These are phyloP conservation scores for Gigaspora rosea DNA, from an alignment of 192 early-diverging fungal species.

Conservation along the genomic window DNA sequence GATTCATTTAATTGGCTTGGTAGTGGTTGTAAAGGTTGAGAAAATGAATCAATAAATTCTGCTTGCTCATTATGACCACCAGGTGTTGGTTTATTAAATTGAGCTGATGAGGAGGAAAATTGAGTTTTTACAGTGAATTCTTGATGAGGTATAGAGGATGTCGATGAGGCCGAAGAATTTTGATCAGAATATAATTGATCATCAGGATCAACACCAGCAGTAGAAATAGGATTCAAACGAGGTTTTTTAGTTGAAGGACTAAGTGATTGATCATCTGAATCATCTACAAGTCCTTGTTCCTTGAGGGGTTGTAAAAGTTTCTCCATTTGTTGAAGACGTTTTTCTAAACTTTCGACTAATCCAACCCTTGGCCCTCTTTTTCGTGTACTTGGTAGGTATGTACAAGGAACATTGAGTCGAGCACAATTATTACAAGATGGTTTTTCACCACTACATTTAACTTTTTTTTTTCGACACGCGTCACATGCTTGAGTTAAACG, in stretches of 20 bases:
- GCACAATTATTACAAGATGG: conserved; percentile 81
- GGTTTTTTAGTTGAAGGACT: conserved; percentile 5
- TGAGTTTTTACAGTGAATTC: background rate
- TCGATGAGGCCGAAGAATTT: background rate
- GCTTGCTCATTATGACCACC: background rate
- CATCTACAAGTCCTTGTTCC: conserved; percentile 32
- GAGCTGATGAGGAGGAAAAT: background rate
- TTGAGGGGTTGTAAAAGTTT: conserved; percentile 54
- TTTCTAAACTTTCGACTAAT: conserved; percentile 76
- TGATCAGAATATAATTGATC: background rate
- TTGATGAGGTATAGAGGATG: background rate
- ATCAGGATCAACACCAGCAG: background rate
- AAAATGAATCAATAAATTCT: conserved; percentile 1
- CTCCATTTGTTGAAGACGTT: conserved; percentile 78
- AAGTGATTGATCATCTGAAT: conserved; percentile 13
- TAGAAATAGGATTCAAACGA: background rate
- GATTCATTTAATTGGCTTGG: background rate
- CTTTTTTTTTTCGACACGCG: conserved; percentile 74
- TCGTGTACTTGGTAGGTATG: conserved; percentile 83
- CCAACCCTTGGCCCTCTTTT: conserved; percentile 87
- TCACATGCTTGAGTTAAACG: conserved; percentile 73
- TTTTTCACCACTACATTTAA: conserved; percentile 63
- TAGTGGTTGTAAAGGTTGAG: background rate
- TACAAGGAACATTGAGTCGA: conserved; percentile 66
- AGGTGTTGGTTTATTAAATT: background rate